These are phyloP conservation scores for Chenopodium quinoa DNA, from an alignment of 148 eudicot species.

Conservation along the genomic window DNA sequence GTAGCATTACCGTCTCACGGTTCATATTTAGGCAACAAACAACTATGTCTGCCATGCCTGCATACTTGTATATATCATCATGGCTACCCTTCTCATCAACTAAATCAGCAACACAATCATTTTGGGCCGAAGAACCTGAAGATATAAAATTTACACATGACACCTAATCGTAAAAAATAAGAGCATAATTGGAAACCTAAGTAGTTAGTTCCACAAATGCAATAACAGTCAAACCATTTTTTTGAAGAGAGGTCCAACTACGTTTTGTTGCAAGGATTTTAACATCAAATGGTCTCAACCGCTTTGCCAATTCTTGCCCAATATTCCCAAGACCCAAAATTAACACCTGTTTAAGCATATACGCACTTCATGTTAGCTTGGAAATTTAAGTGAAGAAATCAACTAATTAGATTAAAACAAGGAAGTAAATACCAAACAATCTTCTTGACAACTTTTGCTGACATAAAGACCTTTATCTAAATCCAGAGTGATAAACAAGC, in stretches of 20 bases:
- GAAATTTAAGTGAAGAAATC: not conserved
- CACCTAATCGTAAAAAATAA: slow-evolving; percentile 4
- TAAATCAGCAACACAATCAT: slow-evolving; percentile 39
- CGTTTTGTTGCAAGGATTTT: slow-evolving; percentile 88
- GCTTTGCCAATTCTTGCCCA: slow-evolving; percentile 82
- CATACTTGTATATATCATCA: slow-evolving; percentile 65
- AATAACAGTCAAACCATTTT: slow-evolving; percentile 37
- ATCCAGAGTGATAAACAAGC: not conserved
- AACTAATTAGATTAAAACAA: not conserved
- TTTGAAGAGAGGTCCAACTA: slow-evolving; percentile 53
- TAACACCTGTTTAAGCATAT: slow-evolving; percentile 53
- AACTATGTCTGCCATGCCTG: slow-evolving; percentile 79
- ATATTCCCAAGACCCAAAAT: slow-evolving; percentile 89
- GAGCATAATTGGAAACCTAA: not conserved
- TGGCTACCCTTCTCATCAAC: slow-evolving; percentile 90
- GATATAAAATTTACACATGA: slow-evolving; percentile 2
- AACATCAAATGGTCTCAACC: slow-evolving; percentile 88
- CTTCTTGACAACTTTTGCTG: not conserved
- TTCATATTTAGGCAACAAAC: slow-evolving; percentile 84
- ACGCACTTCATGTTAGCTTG: not conserved
- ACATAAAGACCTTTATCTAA: not conserved
- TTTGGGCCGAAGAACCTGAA: slow-evolving; percentile 30
- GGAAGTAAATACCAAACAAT: not conserved
- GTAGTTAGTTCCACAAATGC: not conserved
- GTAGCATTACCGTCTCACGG: slow-evolving; percentile 60